These are phyloP conservation scores for Fusarium sp. DNA, from an alignment of 2,329 filamentous ascomycete species.

Conservation along the genomic window DNA sequence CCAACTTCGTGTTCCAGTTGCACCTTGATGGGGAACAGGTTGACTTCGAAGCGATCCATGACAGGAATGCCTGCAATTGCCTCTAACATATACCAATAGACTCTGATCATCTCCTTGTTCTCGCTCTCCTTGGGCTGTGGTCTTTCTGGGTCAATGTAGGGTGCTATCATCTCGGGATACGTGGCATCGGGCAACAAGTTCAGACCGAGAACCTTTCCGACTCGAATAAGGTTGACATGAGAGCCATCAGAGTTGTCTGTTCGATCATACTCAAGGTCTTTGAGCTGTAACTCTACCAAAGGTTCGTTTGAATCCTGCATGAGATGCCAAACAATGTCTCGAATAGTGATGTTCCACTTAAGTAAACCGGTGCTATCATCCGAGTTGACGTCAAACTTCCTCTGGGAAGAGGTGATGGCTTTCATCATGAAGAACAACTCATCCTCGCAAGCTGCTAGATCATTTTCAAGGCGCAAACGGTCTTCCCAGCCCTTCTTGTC, in stretches of 20 bases:
- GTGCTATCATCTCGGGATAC: slow-evolving; percentile 95
- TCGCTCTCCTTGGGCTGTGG: slow-evolving; percentile 53
- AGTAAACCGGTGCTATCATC: slow-evolving; percentile 79
- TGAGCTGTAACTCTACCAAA: slow-evolving; percentile 90
- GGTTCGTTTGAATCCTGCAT: slow-evolving; percentile 88
- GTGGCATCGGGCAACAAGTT: slow-evolving; percentile 91
- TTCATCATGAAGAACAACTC: slow-evolving; percentile 99
- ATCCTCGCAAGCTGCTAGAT: slow-evolving; percentile 89
- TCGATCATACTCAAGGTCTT: slow-evolving; percentile 90
- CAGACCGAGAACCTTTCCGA: slow-evolving; percentile 86
- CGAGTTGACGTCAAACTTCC: slow-evolving; percentile 78
- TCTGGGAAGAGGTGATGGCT: slow-evolving; percentile 95
- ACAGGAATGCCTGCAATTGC: slow-evolving; percentile 97
- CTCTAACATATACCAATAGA: slow-evolving; percentile 98
- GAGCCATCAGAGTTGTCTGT: slow-evolving; percentile 98
- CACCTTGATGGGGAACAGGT: slow-evolving; percentile 90
- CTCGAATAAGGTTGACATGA: slow-evolving; percentile 90
- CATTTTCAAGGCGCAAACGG: slow-evolving; percentile 85
- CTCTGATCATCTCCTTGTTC: slow-evolving; percentile 85
- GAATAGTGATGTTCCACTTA: slow-evolving; percentile 92
- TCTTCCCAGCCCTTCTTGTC: slow-evolving; percentile 94
- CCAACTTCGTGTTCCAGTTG: slow-evolving; percentile 94
- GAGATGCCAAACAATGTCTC: slow-evolving; percentile 97
- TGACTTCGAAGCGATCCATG: slow-evolving; percentile 96
- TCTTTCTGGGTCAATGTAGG: slow-evolving; percentile 79